phyloP scores from a whole-genome alignment of 345 rosid species.

The Citrus hindsii region DNA sequence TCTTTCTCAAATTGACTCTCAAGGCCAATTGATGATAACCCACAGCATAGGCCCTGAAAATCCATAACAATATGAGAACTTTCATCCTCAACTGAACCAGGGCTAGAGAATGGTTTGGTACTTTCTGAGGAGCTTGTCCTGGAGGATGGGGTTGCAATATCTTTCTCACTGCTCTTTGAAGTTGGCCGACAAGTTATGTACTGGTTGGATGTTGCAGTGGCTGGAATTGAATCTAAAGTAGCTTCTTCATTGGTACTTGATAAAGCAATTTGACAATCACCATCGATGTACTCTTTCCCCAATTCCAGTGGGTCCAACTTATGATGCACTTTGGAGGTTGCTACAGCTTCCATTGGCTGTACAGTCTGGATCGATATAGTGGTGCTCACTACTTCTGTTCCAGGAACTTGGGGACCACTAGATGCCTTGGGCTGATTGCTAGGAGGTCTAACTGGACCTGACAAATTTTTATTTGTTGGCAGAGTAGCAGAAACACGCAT shows the following conservation, averaged over 20 bases:
- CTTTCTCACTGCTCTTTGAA: slow-evolving; percentile 1
- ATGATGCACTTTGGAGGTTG: slow-evolving; percentile 14
- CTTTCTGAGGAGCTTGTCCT: slow-evolving; percentile 8
- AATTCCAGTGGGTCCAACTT: slow-evolving; percentile 2
- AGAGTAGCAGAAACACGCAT: slow-evolving; percentile 25
- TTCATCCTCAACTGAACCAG: slow-evolving; percentile 14
- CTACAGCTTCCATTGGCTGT: slow-evolving; percentile 6
- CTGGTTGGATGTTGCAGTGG: neutral
- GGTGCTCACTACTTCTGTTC: slow-evolving; percentile 14
- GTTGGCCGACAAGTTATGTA: neutral
- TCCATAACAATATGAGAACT: slow-evolving; percentile 7
- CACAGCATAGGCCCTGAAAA: slow-evolving; percentile 20
- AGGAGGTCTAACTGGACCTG: slow-evolving; percentile 18
- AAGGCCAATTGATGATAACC: slow-evolving; percentile 18
- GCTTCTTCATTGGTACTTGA: slow-evolving; percentile 1
- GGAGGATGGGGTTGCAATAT: neutral
- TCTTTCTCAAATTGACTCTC: slow-evolving; percentile 12
- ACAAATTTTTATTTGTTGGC: slow-evolving; percentile 15
- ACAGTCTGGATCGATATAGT: neutral
- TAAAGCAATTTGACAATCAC: slow-evolving; percentile 2
- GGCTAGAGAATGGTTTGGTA: neutral
- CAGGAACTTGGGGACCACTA: neutral
- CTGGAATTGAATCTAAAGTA: neutral
- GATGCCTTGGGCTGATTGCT: slow-evolving; percentile 15
- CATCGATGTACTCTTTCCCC: neutral